Evolutionary conservation across 257 asterid species (phyloP).

Genomic region (Striga asiatica): DNA sequence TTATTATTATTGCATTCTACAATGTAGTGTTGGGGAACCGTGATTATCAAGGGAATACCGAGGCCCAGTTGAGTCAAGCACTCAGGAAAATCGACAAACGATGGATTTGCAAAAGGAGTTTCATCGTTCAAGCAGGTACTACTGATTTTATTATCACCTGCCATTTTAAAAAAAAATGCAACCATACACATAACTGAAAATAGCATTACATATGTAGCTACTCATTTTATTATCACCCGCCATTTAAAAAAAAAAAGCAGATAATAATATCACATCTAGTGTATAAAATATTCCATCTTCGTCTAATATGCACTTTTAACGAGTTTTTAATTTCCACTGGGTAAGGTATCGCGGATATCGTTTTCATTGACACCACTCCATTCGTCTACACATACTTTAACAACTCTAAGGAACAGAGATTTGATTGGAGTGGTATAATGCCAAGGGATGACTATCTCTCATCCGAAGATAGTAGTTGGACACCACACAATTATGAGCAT

Average conservation of each 20-base stretch:
- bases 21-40: slow-evolving; percentile 63
- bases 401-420: slow-evolving; percentile 30
- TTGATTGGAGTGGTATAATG: slow-evolving; percentile 52
- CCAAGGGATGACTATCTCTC: slow-evolving; percentile 38
- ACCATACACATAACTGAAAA: too few relatives aligned
- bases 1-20: not conserved
- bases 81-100: slow-evolving; percentile 33
- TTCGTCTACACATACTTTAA: slow-evolving; percentile 41
- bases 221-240: too few relatives aligned
- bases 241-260: too few relatives aligned
- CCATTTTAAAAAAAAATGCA: too few relatives aligned
- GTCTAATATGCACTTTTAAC: too few relatives aligned
- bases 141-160: not conserved
- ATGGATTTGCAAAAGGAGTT: slow-evolving; percentile 53
- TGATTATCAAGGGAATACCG: slow-evolving; percentile 46
- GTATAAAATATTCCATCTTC: too few relatives aligned
- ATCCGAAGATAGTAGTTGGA: slow-evolving; percentile 59
- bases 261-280: too few relatives aligned
- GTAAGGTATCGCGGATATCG: slow-evolving; percentile 42
- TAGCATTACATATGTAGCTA: too few relatives aligned
- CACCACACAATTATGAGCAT: slow-evolving; percentile 72
- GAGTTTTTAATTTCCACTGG: not conserved
- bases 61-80: slow-evolving; percentile 45
- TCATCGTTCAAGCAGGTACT: slow-evolving; percentile 32
- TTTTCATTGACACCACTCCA: slow-evolving; percentile 60